A percentile compares a stretch with the other conserved stretches of the same genome.
Conservation (phyloP, 306 rosid species). For the Pyrus betulifolia region DNA sequence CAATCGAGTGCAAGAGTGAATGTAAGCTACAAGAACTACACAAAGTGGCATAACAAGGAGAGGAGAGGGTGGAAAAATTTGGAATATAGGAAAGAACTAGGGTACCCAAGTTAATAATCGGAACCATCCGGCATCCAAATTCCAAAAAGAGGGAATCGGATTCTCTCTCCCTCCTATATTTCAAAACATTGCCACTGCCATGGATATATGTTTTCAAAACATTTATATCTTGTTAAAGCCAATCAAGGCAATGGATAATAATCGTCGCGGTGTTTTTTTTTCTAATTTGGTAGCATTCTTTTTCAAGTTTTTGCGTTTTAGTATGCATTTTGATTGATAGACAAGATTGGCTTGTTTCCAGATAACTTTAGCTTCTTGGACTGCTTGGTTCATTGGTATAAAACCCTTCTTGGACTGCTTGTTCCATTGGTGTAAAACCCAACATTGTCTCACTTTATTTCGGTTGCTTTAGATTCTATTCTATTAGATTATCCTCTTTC, state of each 20-base stretch:
- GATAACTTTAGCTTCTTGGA: not conserved
- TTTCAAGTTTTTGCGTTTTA: not conserved
- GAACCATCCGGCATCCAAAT: not conserved
- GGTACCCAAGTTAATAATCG: not conserved
- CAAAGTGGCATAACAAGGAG: not conserved
- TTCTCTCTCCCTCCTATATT: too few species aligned
- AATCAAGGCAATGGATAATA: too few species aligned
- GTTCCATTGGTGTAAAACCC: not conserved
- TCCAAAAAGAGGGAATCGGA: not conserved
- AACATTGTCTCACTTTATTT: too few species aligned
- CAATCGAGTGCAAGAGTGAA: too few species aligned
- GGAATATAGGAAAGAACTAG: not conserved
- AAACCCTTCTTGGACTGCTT: not conserved
- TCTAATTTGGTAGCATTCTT: too few species aligned
- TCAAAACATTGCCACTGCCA: slow-evolving; percentile 10
- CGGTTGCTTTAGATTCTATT: too few species aligned
- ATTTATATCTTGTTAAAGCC: not conserved
- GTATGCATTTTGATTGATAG: not conserved
- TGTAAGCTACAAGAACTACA: not conserved
- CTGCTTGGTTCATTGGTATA: not conserved
- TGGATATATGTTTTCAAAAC: slow-evolving; percentile 21
- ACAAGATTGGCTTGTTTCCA: too few species aligned
- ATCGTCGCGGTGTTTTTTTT: too few species aligned
- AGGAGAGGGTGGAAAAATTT: not conserved
- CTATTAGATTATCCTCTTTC: too few species aligned